Conservation (phyloP, 352 stramenopile genomes). For the Phytophthora sp. region DNA sequence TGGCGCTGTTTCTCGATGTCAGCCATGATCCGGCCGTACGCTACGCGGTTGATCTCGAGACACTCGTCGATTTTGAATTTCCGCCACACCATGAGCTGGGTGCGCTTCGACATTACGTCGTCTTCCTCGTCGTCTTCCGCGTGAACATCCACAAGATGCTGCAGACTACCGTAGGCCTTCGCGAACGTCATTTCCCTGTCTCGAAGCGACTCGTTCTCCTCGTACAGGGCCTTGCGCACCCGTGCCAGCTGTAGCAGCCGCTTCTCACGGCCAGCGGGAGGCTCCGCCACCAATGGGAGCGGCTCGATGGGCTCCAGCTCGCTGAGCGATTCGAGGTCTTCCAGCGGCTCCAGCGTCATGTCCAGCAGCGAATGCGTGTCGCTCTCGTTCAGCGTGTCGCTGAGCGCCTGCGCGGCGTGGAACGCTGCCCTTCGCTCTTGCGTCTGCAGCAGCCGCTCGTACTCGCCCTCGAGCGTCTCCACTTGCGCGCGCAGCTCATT, state of each 20-base stretch:
- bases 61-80: slow-evolving; percentile 52
- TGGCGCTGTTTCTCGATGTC: slow-evolving; percentile 44
- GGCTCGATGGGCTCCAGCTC: slow-evolving; percentile 28
- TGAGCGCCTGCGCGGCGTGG: slow-evolving; percentile 16
- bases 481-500: slow-evolving; percentile 53
- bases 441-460: slow-evolving; percentile 42
- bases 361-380: slow-evolving; percentile 30
- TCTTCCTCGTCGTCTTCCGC: slow-evolving; percentile 28
- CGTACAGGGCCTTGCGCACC: slow-evolving; percentile 43
- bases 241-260: slow-evolving; percentile 39
- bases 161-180: slow-evolving; percentile 53
- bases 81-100: slow-evolving; percentile 43
- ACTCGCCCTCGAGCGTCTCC: slow-evolving; percentile 49
- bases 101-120: slow-evolving; percentile 17
- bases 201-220: slow-evolving; percentile 52
- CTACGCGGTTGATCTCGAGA: slow-evolving; percentile 44
- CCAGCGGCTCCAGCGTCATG: slow-evolving; percentile 27
- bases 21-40: slow-evolving; percentile 40
- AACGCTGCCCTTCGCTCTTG: slow-evolving; percentile 25
- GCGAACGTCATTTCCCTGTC: slow-evolving; percentile 41
- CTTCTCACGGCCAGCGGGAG: slow-evolving; percentile 20
- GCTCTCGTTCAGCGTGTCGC: slow-evolving; percentile 13
- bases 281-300: slow-evolving; percentile 13
- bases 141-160: slow-evolving; percentile 51
- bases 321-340: slow-evolving; percentile 22